Percentiles rank a stretch among this genome's conserved stretches.
These are phyloP conservation scores for Coemansia sp. DNA, from an alignment of 192 early-diverging fungal genomes.

Conservation along the genomic window DNA sequence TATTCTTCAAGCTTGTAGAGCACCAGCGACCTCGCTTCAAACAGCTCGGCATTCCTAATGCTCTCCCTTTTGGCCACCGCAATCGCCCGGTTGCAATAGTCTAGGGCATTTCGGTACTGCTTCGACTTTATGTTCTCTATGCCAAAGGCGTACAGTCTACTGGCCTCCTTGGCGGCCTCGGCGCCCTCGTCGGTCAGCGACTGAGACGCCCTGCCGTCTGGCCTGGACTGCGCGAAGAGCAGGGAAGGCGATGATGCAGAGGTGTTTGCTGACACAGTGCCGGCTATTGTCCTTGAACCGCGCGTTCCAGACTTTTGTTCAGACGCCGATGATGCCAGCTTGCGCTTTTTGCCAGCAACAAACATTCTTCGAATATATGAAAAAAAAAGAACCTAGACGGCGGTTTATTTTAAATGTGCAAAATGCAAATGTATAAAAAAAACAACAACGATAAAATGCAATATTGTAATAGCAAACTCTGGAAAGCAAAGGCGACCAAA, in stretches of 20 bases:
- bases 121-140: conserved; percentile 23
- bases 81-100: conserved; percentile 38
- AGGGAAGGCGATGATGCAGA: too few species aligned
- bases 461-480: background rate
- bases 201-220: too few species aligned
- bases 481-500: too few species aligned
- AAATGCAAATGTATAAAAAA: conserved; percentile 9
- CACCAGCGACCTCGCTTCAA: conserved; percentile 23
- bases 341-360: conserved; percentile 26
- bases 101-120: conserved; percentile 27
- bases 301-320: background rate
- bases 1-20: conserved; percentile 36
- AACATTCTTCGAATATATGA: conserved; percentile 7
- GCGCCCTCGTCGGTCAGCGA: background rate
- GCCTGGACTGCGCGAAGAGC: too few species aligned
- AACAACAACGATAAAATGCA: background rate
- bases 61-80: conserved; percentile 28
- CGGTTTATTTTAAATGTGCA: background rate
- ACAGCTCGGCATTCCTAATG: conserved; percentile 16
- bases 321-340: conserved; percentile 6
- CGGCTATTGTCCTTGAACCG: background rate
- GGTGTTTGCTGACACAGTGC: background rate
- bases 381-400: background rate
- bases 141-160: conserved; percentile 17
- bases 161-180: conserved; percentile 3